Base-by-base conservation (phyloP, 306 rosid species). In the Malus orientalis region DNA sequence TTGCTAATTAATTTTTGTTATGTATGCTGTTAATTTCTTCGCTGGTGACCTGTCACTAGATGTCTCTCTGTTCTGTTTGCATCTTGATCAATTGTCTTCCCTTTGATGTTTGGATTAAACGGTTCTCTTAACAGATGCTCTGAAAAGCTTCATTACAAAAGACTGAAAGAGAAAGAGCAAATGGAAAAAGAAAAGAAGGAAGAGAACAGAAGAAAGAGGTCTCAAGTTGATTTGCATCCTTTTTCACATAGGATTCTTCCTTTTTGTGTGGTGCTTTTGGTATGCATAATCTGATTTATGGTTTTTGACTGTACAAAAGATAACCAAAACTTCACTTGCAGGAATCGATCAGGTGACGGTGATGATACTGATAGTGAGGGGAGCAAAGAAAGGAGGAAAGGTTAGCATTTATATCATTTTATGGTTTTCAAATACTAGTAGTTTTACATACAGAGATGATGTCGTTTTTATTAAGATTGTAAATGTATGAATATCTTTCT, bases 191-290 rank as follows among this genome's bases (percentile, higher is more conserved):
- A 6, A 54, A 55, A 55, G 12, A 55, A 55, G 45, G 89, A 89
- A 79, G 86, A 62, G 69, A 27, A 80, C 70, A 87, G 84, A 87
- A 84, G 89, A 83, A 95, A 92, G 83, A 92, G 98, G 97, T 90
- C 54, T 74, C 75, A 66, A 45, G 27, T 73, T 59, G 47, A 57
- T 27, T 59, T 30, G 19, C 27, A 6, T 45, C 16, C 27, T 44
- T 38, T 22, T 67, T 3, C 27, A 23, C 4, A 40, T 45, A 18
- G 15, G 19, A 1, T n/a, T 53, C 64, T 55, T 55, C 45, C 45
- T 19, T 42, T 69, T 53, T n/a, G 33, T 47, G 18, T 2, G 5
- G 4, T 6, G 5, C 4, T 25, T 60, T 10, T 33, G 22, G 13
- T 16, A 20, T 44, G 19, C 55, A 33, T 25, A 64, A 6, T 49